Evolutionary conservation across 768 basidiomycete species (phyloP).

Genomic region (Russula brevipes): DNA sequence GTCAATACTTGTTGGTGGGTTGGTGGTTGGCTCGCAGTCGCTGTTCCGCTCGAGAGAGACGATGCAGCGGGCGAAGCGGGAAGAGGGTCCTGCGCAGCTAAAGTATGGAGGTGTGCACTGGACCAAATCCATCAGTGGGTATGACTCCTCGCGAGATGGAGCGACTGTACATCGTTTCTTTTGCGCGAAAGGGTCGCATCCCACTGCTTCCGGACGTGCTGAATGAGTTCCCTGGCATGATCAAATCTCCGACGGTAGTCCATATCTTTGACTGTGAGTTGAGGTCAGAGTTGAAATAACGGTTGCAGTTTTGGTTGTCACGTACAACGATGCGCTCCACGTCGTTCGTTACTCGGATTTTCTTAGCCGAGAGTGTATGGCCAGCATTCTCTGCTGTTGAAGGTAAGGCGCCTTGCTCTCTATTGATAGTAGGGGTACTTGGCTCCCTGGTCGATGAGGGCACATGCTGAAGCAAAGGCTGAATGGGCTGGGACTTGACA

Average conservation of each 20-base stretch:
- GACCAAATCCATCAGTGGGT: constrained; percentile 2
- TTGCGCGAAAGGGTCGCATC: constrained; percentile 45
- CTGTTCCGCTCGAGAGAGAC: constrained; percentile 43
- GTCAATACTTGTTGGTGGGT: constrained; percentile 68
- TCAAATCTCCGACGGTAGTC: constrained; percentile 56
- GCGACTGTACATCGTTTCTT: constrained; percentile 54
- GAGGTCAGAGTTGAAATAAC: not conserved
- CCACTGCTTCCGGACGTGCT: constrained; percentile 31
- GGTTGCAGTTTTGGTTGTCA: constrained; percentile 7
- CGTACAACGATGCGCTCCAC: constrained; percentile 61
- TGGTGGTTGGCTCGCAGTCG: constrained; percentile 35
- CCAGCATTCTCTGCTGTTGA: constrained; percentile 26
- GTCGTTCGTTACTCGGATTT: constrained; percentile 53
- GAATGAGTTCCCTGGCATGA: constrained; percentile 51
- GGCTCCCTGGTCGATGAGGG: not conserved
- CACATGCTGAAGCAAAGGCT: not conserved
- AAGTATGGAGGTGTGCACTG: constrained; percentile 54
- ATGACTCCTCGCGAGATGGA: not conserved
- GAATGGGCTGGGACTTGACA: not conserved
- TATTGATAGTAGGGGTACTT: not conserved
- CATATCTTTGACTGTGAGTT: constrained; percentile 58
- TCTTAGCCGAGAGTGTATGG: constrained; percentile 28
- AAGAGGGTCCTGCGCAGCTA: constrained; percentile 48
- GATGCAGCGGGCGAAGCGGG: constrained; percentile 55
- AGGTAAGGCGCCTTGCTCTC: constrained; percentile 1